These are phyloP conservation scores for Scleroderma bovista DNA, from an alignment of 768 basidiomycete genomes.

Conservation along the genomic window DNA sequence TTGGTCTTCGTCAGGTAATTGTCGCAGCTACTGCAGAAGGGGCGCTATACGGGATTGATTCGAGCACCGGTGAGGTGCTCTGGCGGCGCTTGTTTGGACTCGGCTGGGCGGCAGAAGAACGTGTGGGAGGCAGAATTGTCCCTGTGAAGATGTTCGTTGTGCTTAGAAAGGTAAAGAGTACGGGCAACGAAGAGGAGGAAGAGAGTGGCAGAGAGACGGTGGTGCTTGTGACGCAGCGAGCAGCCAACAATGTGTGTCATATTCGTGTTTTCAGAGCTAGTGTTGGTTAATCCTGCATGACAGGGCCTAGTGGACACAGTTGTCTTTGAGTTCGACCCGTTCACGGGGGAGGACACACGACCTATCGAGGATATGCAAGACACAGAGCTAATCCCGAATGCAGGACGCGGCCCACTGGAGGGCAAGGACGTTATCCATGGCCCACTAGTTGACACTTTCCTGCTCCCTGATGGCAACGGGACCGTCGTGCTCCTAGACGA, in stretches of 20 bases:
- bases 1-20: conserved; percentile 84
- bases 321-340: conserved; percentile 67
- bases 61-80: conserved; percentile 65
- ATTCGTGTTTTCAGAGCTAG: neutral
- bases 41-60: conserved; percentile 79
- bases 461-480: conserved; percentile 42
- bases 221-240: conserved; percentile 56
- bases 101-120: conserved; percentile 56
- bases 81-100: conserved; percentile 79
- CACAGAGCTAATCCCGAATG: neutral
- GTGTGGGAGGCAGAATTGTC: conserved; percentile 47
- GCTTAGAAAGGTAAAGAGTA: conserved; percentile 15
- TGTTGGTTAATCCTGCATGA: neutral
- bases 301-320: conserved; percentile 67
- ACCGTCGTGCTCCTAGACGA: conserved; percentile 68
- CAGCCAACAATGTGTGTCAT: conserved; percentile 53
- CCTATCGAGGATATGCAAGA: conserved; percentile 11
- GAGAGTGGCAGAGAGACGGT: conserved; percentile 47
- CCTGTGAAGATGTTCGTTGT: conserved; percentile 60
- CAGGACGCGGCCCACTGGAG: conserved; percentile 35
- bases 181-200: conserved; percentile 23
- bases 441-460: conserved; percentile 51
- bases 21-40: conserved; percentile 66
- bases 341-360: conserved; percentile 65
- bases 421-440: conserved; percentile 60